A percentile compares a stretch with the other conserved stretches of the same genome.
These are phyloP conservation scores for Coniochaeta sp. DNA, from an alignment of 2,329 filamentous ascomycete species.

Conservation along the genomic window DNA sequence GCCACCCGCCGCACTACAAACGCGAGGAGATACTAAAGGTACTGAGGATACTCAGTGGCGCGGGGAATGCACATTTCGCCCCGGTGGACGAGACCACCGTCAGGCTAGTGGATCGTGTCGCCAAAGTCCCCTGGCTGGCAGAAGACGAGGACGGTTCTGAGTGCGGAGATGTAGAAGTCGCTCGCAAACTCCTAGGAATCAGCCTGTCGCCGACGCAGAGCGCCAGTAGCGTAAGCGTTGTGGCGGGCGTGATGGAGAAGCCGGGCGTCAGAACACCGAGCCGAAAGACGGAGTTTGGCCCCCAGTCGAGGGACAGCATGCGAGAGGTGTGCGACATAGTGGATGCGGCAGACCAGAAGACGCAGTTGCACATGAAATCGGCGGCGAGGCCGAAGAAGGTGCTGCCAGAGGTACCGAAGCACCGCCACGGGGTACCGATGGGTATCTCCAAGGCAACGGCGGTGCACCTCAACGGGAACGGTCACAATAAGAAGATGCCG, in stretches of 20 bases:
- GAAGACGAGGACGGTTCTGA: slow-evolving; percentile 28
- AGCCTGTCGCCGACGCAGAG: slow-evolving; percentile 58
- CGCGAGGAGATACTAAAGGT: slow-evolving; percentile 74
- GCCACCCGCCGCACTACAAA: slow-evolving; percentile 84
- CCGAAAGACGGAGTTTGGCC: slow-evolving; percentile 34
- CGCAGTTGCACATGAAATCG: background rate
- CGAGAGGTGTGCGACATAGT: slow-evolving; percentile 15
- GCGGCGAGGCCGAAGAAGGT: slow-evolving; percentile 34
- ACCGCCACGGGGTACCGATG: slow-evolving; percentile 44
- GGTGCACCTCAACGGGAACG: slow-evolving; percentile 9
- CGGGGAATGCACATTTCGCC: slow-evolving; percentile 66
- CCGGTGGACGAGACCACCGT: slow-evolving; percentile 75
- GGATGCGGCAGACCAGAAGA: slow-evolving; percentile 12
- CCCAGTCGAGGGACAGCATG: slow-evolving; percentile 4
- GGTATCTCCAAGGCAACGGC: slow-evolving; percentile 6
- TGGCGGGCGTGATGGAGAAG: slow-evolving; percentile 74
- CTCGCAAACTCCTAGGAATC: slow-evolving; percentile 61
- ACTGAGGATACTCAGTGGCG: slow-evolving; percentile 62
- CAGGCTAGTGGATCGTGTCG: slow-evolving; percentile 69
- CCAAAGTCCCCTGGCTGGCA: slow-evolving; percentile 63
- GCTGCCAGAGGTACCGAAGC: slow-evolving; percentile 48
- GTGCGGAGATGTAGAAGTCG: slow-evolving; percentile 37
- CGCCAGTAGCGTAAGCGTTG: slow-evolving; percentile 70
- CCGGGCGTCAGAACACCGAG: slow-evolving; percentile 78
- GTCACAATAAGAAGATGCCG: slow-evolving; percentile 7